Evolutionary conservation across 495 filamentous ascomycete species (phyloP), one percentile per base, ranked within the genome.

Genomic region (Trichoderma parareesei): DNA sequence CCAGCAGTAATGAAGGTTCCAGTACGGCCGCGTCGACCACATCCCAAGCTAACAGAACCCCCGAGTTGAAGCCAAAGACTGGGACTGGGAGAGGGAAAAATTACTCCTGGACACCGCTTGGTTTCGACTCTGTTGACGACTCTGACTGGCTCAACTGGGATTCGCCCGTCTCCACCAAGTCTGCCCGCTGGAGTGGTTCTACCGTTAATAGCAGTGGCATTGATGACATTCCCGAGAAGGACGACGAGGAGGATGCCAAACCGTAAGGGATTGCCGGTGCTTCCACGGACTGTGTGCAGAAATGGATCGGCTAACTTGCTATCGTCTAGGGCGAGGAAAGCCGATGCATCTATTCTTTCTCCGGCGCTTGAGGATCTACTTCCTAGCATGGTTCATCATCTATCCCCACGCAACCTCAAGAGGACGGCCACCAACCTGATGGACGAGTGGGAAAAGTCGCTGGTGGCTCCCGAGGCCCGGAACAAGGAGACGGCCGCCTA

Each of bases 81-180:
- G 37, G 72, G 8, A 78, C 69, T 37, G 37, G 72, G 8, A 78
- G 73, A 62, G 18, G 70, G 0, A 80, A 81, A 63, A 74, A 41
- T 79, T 76, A 27, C 69, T 80, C 79, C 13, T 83, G 75, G 75
- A 80, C 76, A 27, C 79, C 78, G 0, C 69, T 81, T 61, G 76
- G 78, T 11, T 71, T 76, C 33, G 78, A 83, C 66, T 73, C 72
- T 64, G 82, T 85, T 60, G 81, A 86, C 70, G 88, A 90, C 60
- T 87, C 88, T 65, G 84, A 85, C 71, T 92, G 88, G 88, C 85
- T 85, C 57, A 83, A 82, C 68, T 91, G 88, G 88, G 87, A 91
- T 68, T 81, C 79, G 7, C 82, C 86, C 55, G 73, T 79, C 35
- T 78, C 79, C 57, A 75, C 72, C 60, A 72, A 73, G 63, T 76